phyloP scores from a whole-genome alignment of 2,329 filamentous ascomycete species.

The Fusarium robinianum region DNA sequence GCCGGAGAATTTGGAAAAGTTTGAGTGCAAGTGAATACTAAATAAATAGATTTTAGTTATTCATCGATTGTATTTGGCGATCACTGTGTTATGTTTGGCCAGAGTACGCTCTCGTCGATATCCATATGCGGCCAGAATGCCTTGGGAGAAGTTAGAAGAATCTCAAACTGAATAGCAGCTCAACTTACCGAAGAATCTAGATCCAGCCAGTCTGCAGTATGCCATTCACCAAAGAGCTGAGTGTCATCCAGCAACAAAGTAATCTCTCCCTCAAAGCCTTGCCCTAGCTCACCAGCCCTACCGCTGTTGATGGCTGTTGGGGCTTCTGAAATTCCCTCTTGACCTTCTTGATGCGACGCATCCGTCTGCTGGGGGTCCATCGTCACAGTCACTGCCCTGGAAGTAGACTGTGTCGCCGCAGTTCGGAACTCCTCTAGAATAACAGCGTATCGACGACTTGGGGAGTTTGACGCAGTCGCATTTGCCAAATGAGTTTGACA shows the following conservation, averaged over 20 bases:
- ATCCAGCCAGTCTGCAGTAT: conserved; percentile 19
- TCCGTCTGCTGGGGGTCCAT: conserved; percentile 12
- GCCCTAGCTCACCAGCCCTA: neutral
- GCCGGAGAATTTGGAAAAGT: conserved; percentile 44
- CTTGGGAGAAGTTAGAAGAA: too few species aligned
- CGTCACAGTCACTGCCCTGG: too few species aligned
- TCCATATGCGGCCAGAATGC: too few species aligned
- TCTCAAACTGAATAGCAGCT: too few species aligned
- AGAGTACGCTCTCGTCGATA: too few species aligned
- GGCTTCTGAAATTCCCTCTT: neutral
- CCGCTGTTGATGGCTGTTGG: neutral
- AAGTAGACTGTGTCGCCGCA: conserved; percentile 8
- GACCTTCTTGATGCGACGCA: neutral
- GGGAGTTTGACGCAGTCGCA: conserved; percentile 15
- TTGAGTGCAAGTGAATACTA: conserved; percentile 25
- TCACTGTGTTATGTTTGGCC: too few species aligned
- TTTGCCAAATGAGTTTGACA: conserved; percentile 18
- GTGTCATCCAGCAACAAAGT: conserved; percentile 5
- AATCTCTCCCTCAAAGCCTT: neutral
- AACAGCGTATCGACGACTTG: conserved; percentile 18
- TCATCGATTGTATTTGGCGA: too few species aligned
- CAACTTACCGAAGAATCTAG: conserved; percentile 15
- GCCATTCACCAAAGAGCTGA: conserved; percentile 11
- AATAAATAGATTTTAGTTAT: too few species aligned
- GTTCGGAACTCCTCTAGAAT: conserved; percentile 20